Percentiles rank a stretch among this genome's conserved stretches.
Conservation (phyloP, 192 early-diverging fungal species). For the Chytriomyces sp. region DNA sequence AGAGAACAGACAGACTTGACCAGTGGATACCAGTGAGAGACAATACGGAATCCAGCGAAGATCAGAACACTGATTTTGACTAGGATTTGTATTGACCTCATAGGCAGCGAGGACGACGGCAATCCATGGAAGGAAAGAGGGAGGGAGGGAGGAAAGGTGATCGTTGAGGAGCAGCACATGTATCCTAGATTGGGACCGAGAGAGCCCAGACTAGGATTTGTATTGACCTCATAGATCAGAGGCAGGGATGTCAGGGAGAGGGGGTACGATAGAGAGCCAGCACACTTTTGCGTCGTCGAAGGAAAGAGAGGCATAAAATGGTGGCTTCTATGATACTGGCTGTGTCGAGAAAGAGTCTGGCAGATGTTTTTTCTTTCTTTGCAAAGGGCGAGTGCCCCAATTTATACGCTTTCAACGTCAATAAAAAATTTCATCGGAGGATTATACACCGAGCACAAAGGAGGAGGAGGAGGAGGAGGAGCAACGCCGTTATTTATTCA, state of each 20-base stretch:
- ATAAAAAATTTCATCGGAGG: neutral
- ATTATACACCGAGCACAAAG: too few species aligned
- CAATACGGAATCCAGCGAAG: conserved; percentile 13
- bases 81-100: conserved; percentile 25
- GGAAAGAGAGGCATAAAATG: neutral
- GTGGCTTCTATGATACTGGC: neutral
- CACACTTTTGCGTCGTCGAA: neutral
- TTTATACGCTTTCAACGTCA: neutral
- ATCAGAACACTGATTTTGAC: neutral
- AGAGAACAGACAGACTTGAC: neutral
- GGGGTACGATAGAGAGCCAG: conserved; percentile 2
- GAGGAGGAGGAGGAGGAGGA: too few species aligned
- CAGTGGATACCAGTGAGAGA: neutral
- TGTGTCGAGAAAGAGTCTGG: neutral
- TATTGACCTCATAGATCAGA: conserved; percentile 21
- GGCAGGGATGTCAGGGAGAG: neutral
- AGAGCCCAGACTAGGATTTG: conserved; percentile 3
- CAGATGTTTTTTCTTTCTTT: neutral
- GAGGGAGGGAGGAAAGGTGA: neutral
- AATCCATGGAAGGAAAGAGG: neutral
- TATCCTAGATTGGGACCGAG: neutral
- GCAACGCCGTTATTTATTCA: too few species aligned
- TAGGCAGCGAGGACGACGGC: neutral
- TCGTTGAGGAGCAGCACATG: neutral
- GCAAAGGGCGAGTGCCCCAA: neutral